phyloP scores from a whole-genome alignment of 1,284 basidiomycete species.

The Tilletiaria anomala region DNA sequence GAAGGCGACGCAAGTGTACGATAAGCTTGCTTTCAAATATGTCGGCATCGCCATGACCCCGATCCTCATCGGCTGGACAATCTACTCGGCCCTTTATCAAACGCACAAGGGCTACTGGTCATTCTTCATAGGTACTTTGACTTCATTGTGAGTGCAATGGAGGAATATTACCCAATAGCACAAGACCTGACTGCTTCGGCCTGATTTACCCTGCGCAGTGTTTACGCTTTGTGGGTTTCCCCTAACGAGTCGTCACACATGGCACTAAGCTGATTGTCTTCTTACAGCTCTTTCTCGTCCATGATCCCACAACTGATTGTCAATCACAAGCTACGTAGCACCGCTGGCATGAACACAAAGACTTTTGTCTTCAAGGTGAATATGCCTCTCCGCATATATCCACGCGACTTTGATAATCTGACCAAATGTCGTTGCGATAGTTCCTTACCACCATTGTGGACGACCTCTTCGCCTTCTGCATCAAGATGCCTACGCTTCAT shows the following conservation, averaged over 20 bases:
- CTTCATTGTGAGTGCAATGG: no score
- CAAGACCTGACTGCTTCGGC: no score
- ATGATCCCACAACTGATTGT: background rate
- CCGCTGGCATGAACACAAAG: slow-evolving; percentile 88
- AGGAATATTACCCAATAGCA: no score
- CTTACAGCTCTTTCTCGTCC: background rate
- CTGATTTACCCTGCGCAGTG: no score
- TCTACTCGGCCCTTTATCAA: slow-evolving; percentile 54
- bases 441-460: slow-evolving; percentile 51
- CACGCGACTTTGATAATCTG: slow-evolving; percentile 4
- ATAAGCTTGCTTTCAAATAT: slow-evolving; percentile 73
- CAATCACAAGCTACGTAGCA: slow-evolving; percentile 47
- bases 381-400: slow-evolving; percentile 49
- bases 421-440: no score
- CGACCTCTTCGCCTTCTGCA: slow-evolving; percentile 65
- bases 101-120: slow-evolving; percentile 72
- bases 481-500: slow-evolving; percentile 90
- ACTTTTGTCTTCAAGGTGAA: slow-evolving; percentile 91
- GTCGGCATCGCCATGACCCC: slow-evolving; percentile 78
- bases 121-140: no score
- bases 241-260: no score
- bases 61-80: slow-evolving; percentile 64
- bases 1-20: slow-evolving; percentile 88
- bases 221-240: no score
- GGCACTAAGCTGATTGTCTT: background rate